Evolutionary conservation across 1,284 basidiomycete genomes (phyloP).

Genomic region (Sporisorium iseilematis-ciliati): DNA sequence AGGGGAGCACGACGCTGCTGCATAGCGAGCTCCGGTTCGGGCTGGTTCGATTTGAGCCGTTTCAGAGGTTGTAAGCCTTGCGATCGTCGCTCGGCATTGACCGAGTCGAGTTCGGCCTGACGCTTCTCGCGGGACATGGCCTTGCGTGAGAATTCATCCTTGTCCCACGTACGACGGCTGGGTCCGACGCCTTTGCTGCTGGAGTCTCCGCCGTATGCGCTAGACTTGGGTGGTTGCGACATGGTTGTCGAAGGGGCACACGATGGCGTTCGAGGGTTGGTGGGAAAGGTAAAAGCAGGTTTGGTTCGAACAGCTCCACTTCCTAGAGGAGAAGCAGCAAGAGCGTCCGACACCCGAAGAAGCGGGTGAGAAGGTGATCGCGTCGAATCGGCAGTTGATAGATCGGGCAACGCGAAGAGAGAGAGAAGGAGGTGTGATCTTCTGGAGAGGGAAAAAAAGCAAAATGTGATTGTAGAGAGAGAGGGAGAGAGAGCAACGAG

Average conservation of each 20-base stretch:
- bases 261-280: not conserved
- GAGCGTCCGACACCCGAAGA: not conserved
- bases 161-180: conserved; percentile 63
- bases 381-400: not conserved
- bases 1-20: conserved; percentile 57
- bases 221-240: conserved; percentile 17
- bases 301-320: not conserved
- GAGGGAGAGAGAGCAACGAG: not conserved
- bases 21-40: conserved; percentile 62
- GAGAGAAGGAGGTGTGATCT: conserved; percentile 11
- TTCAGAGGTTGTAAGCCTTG: conserved; percentile 57
- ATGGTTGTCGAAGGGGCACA: conserved; percentile 5
- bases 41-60: conserved; percentile 51
- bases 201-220: not conserved
- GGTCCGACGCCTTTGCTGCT: conserved; percentile 56
- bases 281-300: no score
- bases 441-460: not conserved
- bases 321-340: not conserved
- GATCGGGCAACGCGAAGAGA: not conserved
- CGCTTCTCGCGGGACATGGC: conserved; percentile 63
- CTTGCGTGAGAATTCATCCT: conserved; percentile 56
- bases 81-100: conserved; percentile 57
- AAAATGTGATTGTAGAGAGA: conserved; percentile 9
- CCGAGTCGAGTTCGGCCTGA: conserved; percentile 53
- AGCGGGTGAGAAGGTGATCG: conserved; percentile 1